Evolutionary conservation across 768 basidiomycete genomes (phyloP).

Genomic region (Boletus bicolor): DNA sequence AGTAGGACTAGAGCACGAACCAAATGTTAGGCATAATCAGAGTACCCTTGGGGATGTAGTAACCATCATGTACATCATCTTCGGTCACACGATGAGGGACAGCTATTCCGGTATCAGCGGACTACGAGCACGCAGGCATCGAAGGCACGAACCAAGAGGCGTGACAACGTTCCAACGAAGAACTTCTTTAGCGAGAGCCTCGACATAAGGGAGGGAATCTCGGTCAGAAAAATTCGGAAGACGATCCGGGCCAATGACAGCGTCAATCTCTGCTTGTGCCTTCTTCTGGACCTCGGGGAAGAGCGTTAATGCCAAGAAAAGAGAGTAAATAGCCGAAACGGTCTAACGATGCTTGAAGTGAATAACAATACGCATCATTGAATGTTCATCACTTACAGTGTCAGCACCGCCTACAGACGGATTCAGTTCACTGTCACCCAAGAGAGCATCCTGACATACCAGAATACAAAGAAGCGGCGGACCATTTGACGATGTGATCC

Average conservation of each 20-base stretch:
- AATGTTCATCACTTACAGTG: constrained; percentile 26
- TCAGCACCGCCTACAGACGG: constrained; percentile 44
- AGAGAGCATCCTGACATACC: constrained; percentile 21
- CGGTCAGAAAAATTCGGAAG: constrained; percentile 61
- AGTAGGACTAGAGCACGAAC: constrained; percentile 5
- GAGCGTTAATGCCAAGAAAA: constrained; percentile 60
- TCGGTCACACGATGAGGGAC: constrained; percentile 52
- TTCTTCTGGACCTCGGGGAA: constrained; percentile 54
- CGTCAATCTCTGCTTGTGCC: constrained; percentile 62
- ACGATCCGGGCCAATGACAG: constrained; percentile 54
- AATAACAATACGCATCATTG: constrained; percentile 4
- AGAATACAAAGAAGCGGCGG: constrained; percentile 36
- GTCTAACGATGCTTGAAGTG: constrained; percentile 39
- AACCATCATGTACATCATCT: constrained; percentile 61
- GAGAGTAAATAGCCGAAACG: constrained; percentile 56
- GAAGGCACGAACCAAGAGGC: constrained; percentile 39
- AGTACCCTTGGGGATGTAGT: constrained; percentile 52
- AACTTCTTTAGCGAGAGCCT: constrained; percentile 60
- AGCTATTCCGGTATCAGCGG: constrained; percentile 32
- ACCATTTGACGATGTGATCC: constrained; percentile 62
- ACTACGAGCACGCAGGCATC: background rate
- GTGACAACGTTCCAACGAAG: constrained; percentile 41
- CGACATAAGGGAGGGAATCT: constrained; percentile 53
- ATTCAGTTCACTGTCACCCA: constrained; percentile 1
- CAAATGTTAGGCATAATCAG: constrained; percentile 26